These are phyloP conservation scores for Penicillium sp. DNA, from an alignment of 2,329 filamentous ascomycete species.

Conservation along the genomic window DNA sequence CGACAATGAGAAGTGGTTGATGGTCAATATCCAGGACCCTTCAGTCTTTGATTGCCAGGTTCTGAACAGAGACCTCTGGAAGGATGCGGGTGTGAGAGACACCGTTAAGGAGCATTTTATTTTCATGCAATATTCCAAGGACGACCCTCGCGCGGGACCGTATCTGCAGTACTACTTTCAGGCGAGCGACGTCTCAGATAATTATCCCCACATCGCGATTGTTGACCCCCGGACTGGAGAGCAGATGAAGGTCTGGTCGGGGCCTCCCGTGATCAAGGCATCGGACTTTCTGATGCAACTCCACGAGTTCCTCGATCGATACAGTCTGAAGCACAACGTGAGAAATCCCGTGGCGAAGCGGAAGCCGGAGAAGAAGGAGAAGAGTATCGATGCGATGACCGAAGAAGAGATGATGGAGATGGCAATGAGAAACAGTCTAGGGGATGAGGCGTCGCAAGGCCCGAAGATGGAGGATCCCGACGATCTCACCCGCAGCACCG, in stretches of 20 bases:
- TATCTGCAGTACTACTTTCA: conserved; percentile 90
- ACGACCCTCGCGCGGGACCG: conserved; percentile 65
- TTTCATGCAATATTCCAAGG: conserved; percentile 88
- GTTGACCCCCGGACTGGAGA: conserved; percentile 92
- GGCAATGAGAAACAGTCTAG: conserved; percentile 80
- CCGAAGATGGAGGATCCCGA: conserved; percentile 69
- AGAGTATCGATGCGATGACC: conserved; percentile 79
- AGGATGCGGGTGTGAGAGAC: conserved; percentile 66
- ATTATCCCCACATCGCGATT: conserved; percentile 92
- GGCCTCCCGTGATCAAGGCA: conserved; percentile 64
- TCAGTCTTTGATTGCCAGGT: conserved; percentile 90
- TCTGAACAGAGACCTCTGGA: conserved; percentile 93
- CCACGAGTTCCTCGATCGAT: conserved; percentile 92
- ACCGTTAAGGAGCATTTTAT: conserved; percentile 85
- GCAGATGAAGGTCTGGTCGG: conserved; percentile 93
- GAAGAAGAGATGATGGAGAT: conserved; percentile 96
- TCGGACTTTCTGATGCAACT: conserved; percentile 82
- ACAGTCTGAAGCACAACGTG: conserved; percentile 75
- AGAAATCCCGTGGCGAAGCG: conserved; percentile 85
- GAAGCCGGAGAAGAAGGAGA: conserved; percentile 60
- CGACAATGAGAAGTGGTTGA: conserved; percentile 80
- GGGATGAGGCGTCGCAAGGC: conserved; percentile 39
- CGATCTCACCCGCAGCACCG: conserved; percentile 63
- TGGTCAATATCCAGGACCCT: conserved; percentile 94
- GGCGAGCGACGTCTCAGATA: conserved; percentile 66